Evolutionary conservation across 2,329 filamentous ascomycete species (phyloP).

Genomic region (Penicillium freii): DNA sequence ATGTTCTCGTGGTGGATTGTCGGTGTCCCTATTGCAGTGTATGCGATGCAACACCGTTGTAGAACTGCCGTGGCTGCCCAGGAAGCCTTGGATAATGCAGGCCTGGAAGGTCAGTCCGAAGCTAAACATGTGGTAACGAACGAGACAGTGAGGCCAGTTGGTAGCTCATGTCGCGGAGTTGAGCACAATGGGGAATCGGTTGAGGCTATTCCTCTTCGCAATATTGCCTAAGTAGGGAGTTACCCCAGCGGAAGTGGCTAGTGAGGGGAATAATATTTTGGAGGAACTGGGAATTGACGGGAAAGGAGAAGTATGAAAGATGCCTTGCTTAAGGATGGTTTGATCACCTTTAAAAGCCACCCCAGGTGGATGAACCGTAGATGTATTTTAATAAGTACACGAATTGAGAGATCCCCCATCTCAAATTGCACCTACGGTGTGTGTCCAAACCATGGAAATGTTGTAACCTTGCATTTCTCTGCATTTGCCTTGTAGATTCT

Average conservation of each 20-base stretch:
- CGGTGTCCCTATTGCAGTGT: not conserved
- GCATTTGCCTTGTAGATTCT: not conserved
- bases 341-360: too few species aligned
- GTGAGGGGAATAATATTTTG: not conserved
- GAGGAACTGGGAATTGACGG: not conserved
- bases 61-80: not conserved
- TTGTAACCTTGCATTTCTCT: not conserved
- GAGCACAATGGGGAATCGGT: not conserved
- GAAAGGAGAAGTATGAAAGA: not conserved
- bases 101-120: not conserved
- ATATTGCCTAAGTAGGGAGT: not conserved
- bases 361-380: not conserved
- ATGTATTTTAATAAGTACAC: not conserved
- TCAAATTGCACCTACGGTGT: not conserved
- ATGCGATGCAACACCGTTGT: conserved; percentile 2
- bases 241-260: too few species aligned
- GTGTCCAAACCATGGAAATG: too few species aligned
- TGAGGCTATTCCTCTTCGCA: not conserved
- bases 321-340: not conserved
- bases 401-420: not conserved
- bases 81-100: not conserved
- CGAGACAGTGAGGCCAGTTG: not conserved
- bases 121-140: not conserved
- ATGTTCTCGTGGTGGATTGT: conserved; percentile 42
- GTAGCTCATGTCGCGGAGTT: not conserved